Conservation (phyloP, 1,139 yeast genomes). For the Protomyces inouyei region DNA sequence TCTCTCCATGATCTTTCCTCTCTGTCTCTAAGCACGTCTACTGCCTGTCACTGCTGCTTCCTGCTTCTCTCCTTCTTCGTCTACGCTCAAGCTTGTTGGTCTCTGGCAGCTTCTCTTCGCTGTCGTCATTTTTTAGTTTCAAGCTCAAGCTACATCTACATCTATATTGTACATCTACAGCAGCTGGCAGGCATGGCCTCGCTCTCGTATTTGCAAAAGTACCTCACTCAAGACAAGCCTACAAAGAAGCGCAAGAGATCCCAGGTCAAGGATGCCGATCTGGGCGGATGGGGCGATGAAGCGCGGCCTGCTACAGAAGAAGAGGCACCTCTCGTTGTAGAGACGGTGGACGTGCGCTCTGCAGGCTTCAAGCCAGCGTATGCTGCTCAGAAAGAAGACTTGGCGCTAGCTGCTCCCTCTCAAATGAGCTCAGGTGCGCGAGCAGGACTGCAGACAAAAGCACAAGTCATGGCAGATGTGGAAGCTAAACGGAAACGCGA, state of each 20-base stretch:
- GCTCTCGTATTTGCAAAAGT: conserved; percentile 37
- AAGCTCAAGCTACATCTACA: no score
- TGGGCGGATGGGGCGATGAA: conserved; percentile 32
- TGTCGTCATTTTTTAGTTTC: not conserved
- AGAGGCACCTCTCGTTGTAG: conserved; percentile 8
- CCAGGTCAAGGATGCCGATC: conserved; percentile 35
- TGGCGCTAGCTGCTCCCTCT: not conserved
- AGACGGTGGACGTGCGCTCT: conserved; percentile 5
- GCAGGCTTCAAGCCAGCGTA: conserved; percentile 31
- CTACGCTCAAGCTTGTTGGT: not conserved
- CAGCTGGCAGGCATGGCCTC: not conserved
- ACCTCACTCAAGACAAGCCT: conserved; percentile 38
- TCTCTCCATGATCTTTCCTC: not conserved
- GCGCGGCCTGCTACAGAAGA: conserved; percentile 29
- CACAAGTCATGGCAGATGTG: conserved; percentile 40
- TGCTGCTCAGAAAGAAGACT: conserved; percentile 12
- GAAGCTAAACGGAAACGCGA: conserved; percentile 32
- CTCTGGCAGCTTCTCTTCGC: not conserved
- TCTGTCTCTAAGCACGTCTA: not conserved
- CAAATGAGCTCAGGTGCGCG: conserved; percentile 44
- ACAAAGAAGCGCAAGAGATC: conserved; percentile 37
- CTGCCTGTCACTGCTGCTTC: not conserved
- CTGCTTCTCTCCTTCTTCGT: not conserved
- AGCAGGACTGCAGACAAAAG: conserved; percentile 49
- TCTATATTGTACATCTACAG: no score